Base-by-base conservation (phyloP, 257 asterid species). In the Fraxinus pennsylvanica region DNA sequence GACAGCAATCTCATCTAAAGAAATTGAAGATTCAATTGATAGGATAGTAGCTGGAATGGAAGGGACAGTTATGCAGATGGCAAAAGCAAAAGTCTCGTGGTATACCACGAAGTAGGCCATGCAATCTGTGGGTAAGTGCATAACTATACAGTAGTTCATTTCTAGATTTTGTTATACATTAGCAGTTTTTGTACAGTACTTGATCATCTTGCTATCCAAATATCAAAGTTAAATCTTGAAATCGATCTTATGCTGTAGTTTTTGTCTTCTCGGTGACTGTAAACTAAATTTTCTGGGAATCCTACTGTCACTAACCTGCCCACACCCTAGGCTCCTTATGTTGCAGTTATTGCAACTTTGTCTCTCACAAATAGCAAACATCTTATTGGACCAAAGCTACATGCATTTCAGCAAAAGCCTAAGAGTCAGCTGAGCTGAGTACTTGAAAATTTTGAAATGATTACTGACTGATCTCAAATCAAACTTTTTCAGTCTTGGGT, bases 1-100 rank as follows among this genome's bases (percentile, higher is more conserved):
- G 86, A 71, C 93, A 4, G 95, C 92, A 32, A 93, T 96, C 39
- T 85, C 99, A 27, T 90, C 97, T 21, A 93, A 91, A 88, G 99
- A 96, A 83, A 87, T 93, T 52, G 99, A 96, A 80, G 99, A 96
- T 78, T 93, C 98, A 10, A 96, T 96, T 78, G 99, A 96, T 80
- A 89, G 98, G 86, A 96, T 93, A 50, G 99, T 96, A 74, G 99
- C 98, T 17, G 99, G 99, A 70, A 96, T 96, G 99, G 98, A 93
- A 84, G 98, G 99, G 61, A 96, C 98, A 45, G 89, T 89, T 43
- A 96, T 96, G 99, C 99, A 33, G 99, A 96, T 80, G 99, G 99
- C 71, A 96, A 96, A 91, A 96, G 99, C 92, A 96, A 96, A 84
- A 93, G 97, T 87, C 91, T 96, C 4, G 97, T 96, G 74, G 98